A percentile compares a stretch with the other conserved stretches of the same genome.
Evolutionary conservation across 2,329 filamentous ascomycete species (phyloP).

Genomic region (Colletotrichum cereale): DNA sequence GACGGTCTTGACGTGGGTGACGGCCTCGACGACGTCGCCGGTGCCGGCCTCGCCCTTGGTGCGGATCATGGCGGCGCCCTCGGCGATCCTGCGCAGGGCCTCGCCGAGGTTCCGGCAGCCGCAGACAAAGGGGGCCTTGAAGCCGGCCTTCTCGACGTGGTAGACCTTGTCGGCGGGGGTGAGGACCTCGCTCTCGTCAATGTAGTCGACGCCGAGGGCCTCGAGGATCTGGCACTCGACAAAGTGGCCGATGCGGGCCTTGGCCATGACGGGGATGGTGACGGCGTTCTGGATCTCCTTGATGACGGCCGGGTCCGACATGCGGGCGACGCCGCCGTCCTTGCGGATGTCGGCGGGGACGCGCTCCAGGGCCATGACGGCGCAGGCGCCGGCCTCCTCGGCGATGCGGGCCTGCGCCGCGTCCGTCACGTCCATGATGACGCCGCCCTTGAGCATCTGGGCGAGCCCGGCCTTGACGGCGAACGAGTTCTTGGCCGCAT

Average conservation of each 20-base stretch:
- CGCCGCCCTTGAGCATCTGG: slow-evolving; percentile 98
- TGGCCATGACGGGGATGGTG: slow-evolving; percentile 99
- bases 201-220: slow-evolving; percentile 94
- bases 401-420: slow-evolving; percentile 95
- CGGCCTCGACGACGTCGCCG: slow-evolving; percentile 96
- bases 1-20: slow-evolving; percentile 94
- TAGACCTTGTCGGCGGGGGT: slow-evolving; percentile 91
- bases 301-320: slow-evolving; percentile 96
- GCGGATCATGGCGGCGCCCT: slow-evolving; percentile 98
- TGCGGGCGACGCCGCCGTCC: slow-evolving; percentile 93
- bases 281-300: slow-evolving; percentile 94
- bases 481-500: slow-evolving; percentile 67
- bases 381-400: slow-evolving; percentile 94
- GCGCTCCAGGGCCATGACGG: slow-evolving; percentile 98
- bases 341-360: slow-evolving; percentile 96
- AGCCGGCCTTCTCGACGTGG: slow-evolving; percentile 91
- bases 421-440: slow-evolving; percentile 99
- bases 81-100: slow-evolving; percentile 88
- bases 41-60: slow-evolving; percentile 99
- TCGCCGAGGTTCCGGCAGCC: slow-evolving; percentile 95
- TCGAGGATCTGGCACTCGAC: slow-evolving; percentile 99
- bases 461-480: slow-evolving; percentile 95
- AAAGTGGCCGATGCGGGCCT: slow-evolving; percentile 96
- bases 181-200: slow-evolving; percentile 97
- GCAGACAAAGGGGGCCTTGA: slow-evolving; percentile 92